Percentiles rank a stretch among this genome's conserved stretches.
Conservation (phyloP, 345 rosid genomes). For the Draba incana region DNA sequence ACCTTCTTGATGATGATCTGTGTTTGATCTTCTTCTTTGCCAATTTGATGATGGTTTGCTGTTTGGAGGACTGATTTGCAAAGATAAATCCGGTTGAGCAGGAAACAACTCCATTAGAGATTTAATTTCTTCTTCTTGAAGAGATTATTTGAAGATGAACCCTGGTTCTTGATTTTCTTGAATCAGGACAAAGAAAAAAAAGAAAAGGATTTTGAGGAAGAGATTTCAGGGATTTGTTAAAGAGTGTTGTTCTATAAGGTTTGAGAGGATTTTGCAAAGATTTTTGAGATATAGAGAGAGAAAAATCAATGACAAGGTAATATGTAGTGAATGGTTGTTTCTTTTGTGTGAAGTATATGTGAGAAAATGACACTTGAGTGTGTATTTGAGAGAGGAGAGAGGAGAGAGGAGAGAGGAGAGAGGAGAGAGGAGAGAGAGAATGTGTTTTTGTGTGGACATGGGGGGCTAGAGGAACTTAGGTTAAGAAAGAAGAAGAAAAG, state of each 20-base stretch:
- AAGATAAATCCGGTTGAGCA: conserved; percentile 45
- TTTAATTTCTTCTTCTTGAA: conserved; percentile 64
- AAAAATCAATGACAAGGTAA: conserved; percentile 44
- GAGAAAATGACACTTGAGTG: conserved; percentile 51
- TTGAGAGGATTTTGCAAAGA: conserved; percentile 35
- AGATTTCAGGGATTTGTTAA: conserved; percentile 35
- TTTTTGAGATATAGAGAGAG: conserved; percentile 49
- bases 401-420: conserved; percentile 39
- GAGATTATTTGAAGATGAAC: conserved; percentile 24
- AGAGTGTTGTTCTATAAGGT: conserved; percentile 44
- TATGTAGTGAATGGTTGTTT: conserved; percentile 49
- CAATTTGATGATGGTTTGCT: conserved; percentile 55
- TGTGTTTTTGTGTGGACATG: conserved; percentile 64
- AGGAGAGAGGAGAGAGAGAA: conserved; percentile 38
- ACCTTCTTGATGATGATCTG: conserved; percentile 45
- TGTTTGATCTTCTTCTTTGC: conserved; percentile 49
- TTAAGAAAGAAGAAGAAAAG: conserved; percentile 44
- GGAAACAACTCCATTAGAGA: conserved; percentile 44
- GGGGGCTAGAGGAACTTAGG: conserved; percentile 57
- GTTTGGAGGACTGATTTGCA: conserved; percentile 45
- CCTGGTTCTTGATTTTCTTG: conserved; percentile 64
- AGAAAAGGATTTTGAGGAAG: conserved; percentile 13
- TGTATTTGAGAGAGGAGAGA: conserved; percentile 42
- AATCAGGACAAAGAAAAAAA: conserved; percentile 70
- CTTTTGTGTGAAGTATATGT: conserved; percentile 49